Evolutionary conservation across 345 rosid genomes (phyloP), one percentile per base, ranked within the genome.

Genomic region (Murraya paniculata): DNA sequence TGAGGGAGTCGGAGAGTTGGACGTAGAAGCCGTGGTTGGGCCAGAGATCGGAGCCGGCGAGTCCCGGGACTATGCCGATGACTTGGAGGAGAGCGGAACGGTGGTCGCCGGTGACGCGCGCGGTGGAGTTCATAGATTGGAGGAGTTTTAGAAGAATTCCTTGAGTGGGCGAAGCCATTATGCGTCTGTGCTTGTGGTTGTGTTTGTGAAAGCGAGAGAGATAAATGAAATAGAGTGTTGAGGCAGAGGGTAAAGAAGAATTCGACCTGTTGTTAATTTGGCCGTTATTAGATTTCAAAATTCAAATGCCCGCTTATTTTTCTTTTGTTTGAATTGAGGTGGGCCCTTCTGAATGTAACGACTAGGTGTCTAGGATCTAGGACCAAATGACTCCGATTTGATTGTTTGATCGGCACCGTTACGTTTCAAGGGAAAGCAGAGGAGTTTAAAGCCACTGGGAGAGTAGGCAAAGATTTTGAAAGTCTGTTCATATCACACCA

Each of bases 1-100:
- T 92, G 77, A 93, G 93, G 64, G 99, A 93, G 77, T 96, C 99
- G 22, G 97, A 96, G 83, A 96, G 93, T 79, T 96, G 96, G n/a
- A 96, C 96, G 82, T 88, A 92, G 89, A 93, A 96, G 64, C 98
- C 98, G 75, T 91, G 97, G 82, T 93, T 96, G 1, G 99, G 93
- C 90, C 91, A 90, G 82, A 96, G 94, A 77, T 93, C 97, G 71
- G 98, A 89, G 21, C 92, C 98, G 25, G 99, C 90, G 16, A 92
- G 95, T 45, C 97, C 97, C 0, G 99, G 99, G 24, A 96, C 97
- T 2, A 96, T 96, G 73, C 97, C 97, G 68, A 91, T 86, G 78
- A 96, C 94, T 81, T 96, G 98, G 68, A 96, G 90, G 69, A 86
- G 91, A n/a, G 99, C 82, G 48, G 93, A 92, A 76, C 98, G 92